A percentile compares a stretch with the other conserved stretches of the same genome.
phyloP scores from a whole-genome alignment of 2,329 filamentous ascomycete species.

The Dendrostoma leiphaemia region DNA sequence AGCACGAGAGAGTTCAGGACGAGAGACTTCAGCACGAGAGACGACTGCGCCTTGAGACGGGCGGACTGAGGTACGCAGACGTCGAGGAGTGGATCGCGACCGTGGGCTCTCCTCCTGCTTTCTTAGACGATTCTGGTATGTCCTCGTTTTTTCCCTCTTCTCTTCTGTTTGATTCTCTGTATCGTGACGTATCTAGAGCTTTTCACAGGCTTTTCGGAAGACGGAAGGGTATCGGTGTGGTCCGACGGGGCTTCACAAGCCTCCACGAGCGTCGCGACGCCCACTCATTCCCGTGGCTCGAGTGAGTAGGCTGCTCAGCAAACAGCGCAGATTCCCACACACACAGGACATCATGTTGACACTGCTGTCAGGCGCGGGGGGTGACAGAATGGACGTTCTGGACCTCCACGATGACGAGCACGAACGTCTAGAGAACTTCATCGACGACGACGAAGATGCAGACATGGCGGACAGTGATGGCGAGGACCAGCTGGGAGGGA shows the following conservation, averaged over 20 bases:
- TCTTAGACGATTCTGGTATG: no score
- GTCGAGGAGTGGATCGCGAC: no score
- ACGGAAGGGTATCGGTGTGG: no score
- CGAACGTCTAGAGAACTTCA: constrained; percentile 22
- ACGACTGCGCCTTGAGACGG: no score
- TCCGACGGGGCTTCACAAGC: neutral
- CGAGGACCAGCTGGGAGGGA: constrained; percentile 6
- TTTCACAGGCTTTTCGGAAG: neutral
- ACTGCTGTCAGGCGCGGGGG: constrained; percentile 10
- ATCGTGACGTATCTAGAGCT: no score
- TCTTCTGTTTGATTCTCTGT: no score
- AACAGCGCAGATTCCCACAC: neutral
- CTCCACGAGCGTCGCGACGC: neutral
- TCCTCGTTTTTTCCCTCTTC: no score
- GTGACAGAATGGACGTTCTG: constrained; percentile 17
- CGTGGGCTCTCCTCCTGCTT: no score
- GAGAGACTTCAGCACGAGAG: no score
- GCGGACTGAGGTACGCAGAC: no score
- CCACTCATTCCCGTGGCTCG: neutral
- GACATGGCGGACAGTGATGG: constrained; percentile 12
- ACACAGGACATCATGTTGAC: neutral
- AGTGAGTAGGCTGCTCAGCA: neutral
- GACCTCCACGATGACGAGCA: constrained; percentile 22
- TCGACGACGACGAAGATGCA: constrained; percentile 20
- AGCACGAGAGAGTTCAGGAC: neutral